Evolutionary conservation across 225 moss, liverwort and hornwort genomes (phyloP), one percentile per base, ranked within the genome.

Genomic region (Marchantia polymorpha): DNA sequence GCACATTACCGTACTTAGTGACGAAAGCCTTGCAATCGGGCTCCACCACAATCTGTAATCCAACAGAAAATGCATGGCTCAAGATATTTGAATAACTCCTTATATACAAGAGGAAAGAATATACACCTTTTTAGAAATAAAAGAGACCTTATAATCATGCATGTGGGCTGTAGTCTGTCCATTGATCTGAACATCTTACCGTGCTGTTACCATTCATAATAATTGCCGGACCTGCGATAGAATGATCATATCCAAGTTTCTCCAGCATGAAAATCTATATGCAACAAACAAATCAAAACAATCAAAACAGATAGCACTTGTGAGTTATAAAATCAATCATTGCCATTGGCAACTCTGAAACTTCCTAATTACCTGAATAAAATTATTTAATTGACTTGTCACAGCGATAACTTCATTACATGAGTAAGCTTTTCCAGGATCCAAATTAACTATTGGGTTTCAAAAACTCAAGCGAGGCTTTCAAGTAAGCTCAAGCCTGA

Each of bases 131-230:
- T 12, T 15, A 14, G 3, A 75, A 9, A 12, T 9, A 46, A 39
- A 52, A 23, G 48, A 69, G 47, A 3, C 31, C 7, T 17, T 14
- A 20, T 0, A 52, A 58, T 58, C 27, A 54, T 73, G 26, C 3
- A 73, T 26, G 26, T 53, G 26, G 53, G 26, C 14, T 52, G 52
- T 23, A n/a, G 10, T 53, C 39, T 26, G 26, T 26, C 59, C 15
- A 39, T 39, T 39, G 39, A 48, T 65, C 14, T 72, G 49, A 26
- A n/a, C 39, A 19, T 60, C 31, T 64, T 87, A 87, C 89, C 78
- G 97, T 99, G 89, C 97, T 99, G 74, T 99, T 99, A 74, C 95
- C 97, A 80, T 95, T 99, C 92, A 99, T 95, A 77, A 99, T 92
- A 19, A 93, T 85, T 9, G 89, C 89, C 80, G 99, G 99, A 46